Evolutionary conservation across 2,329 filamentous ascomycete species (phyloP), one percentile per base, ranked within the genome.

Genomic region (Exophiala dermatitidis): DNA sequence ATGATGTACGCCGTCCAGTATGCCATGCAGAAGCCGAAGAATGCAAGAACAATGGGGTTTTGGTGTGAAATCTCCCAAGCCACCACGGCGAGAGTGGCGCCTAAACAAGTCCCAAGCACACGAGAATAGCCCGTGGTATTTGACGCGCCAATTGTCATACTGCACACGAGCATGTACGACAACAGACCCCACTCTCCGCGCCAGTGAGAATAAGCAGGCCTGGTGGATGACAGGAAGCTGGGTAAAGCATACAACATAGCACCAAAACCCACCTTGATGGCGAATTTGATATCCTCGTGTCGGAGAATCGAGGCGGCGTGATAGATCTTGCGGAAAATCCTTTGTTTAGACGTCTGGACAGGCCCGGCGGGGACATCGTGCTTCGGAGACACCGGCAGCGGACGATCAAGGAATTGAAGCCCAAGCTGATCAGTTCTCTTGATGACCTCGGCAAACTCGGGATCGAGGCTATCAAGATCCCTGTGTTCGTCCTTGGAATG

Each of bases 81-180:
- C 7, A 86, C 60, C 32, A 90, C 77, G 0, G 91, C 88, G 59
- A 84, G 84, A 1, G 78, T 67, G 4, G 89, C 90, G 12, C 93
- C 93, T 36, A 94, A 76, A 33, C 89, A 77, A 1, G 91, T 98
- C 53, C 91, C 93, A 5, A 88, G 75, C 66, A 97, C 91, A 62
- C 93, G 84, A 46, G 90, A 83, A 65, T 84, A 83, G 3, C 90
- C 90, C 0, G 91, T 96, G 1, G 91, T 95, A 68, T 97, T 98
- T 28, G 90, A 88, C 5, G 93, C 90, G 30, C 93, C 93, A 26
- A 96, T 91, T 0, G 91, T 98, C 90, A 96, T 97, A 36, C 88
- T 90, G 67, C 90, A 95, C 28, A 98, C 93, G 66, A 97, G 83
- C 91, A 97, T 97, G 74, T 95, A 97, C 0, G 90, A 95, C 51